Conservation (phyloP, 106 monocot genomes). For the Narthecium ossifragum region DNA sequence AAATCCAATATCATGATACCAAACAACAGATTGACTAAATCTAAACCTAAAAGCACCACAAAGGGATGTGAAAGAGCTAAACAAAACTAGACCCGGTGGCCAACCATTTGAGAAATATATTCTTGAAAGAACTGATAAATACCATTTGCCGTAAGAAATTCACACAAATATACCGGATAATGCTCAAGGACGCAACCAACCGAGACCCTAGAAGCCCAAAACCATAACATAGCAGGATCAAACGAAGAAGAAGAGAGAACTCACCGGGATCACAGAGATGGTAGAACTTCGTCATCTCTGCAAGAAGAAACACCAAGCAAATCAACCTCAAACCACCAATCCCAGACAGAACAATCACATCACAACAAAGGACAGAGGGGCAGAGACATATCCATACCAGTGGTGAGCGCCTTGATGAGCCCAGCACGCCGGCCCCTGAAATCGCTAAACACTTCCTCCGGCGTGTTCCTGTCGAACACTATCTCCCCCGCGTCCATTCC, state of each 20-base stretch:
- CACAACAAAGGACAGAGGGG: not conserved
- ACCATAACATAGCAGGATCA: not conserved
- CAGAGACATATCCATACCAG: slow-evolving; percentile 7
- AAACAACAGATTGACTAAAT: no score
- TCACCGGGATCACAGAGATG: slow-evolving; percentile 63
- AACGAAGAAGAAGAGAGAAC: not conserved
- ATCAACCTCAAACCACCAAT: not conserved
- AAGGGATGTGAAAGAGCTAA: not conserved
- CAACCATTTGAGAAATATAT: not conserved
- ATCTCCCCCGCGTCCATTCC: slow-evolving; percentile 23
- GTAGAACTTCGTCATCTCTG: slow-evolving; percentile 59
- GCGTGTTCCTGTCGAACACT: slow-evolving; percentile 17
- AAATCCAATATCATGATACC: no score
- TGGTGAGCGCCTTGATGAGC: slow-evolving; percentile 33
- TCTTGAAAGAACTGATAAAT: not conserved
- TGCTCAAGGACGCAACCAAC: not conserved
- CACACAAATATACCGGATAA: not conserved
- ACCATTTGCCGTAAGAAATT: not conserved
- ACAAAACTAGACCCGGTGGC: not conserved
- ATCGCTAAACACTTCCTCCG: slow-evolving; percentile 37
- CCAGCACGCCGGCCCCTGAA: slow-evolving; percentile 28
- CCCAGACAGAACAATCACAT: not conserved
- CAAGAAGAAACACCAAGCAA: slow-evolving; percentile 9
- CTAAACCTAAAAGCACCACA: no score
- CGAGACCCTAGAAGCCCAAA: not conserved